A percentile compares a stretch with the other conserved stretches of the same genome.
These are phyloP conservation scores for Cercophora samala DNA, from an alignment of 495 filamentous ascomycete species.

Conservation along the genomic window DNA sequence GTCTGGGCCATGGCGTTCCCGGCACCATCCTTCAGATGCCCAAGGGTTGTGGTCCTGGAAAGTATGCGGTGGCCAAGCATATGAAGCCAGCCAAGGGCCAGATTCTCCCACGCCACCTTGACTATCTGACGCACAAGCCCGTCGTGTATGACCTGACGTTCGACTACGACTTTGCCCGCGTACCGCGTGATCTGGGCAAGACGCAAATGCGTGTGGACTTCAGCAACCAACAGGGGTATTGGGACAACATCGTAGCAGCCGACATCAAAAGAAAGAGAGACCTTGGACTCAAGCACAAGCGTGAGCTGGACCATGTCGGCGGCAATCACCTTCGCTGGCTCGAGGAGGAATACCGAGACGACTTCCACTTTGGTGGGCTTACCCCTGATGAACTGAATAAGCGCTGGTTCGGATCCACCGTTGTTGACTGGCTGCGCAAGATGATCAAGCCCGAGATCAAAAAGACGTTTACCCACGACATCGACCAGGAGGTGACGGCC, in stretches of 20 bases:
- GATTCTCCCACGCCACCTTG: slow-evolving; percentile 8
- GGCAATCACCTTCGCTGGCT: slow-evolving; percentile 35
- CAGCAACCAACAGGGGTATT: slow-evolving; percentile 38
- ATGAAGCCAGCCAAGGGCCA: slow-evolving; percentile 15
- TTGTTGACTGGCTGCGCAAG: slow-evolving; percentile 18
- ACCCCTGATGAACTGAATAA: slow-evolving; percentile 24
- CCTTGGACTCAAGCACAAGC: slow-evolving; percentile 23
- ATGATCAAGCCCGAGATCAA: slow-evolving; percentile 18
- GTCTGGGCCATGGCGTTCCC: slow-evolving; percentile 28
- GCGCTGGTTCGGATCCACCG: slow-evolving; percentile 27
- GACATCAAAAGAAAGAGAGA: slow-evolving; percentile 15
- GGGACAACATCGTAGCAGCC: slow-evolving; percentile 33
- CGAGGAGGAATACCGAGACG: slow-evolving; percentile 39
- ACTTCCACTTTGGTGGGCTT: slow-evolving; percentile 22
- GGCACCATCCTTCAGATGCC: slow-evolving; percentile 41
- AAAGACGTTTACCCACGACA: slow-evolving; percentile 4
- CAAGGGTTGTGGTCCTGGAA: slow-evolving; percentile 33
- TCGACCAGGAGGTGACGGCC: slow-evolving; percentile 13
- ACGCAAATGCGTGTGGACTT: slow-evolving; percentile 38
- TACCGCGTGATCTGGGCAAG: slow-evolving; percentile 33
- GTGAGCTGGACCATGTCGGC: slow-evolving; percentile 33
- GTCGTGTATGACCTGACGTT: slow-evolving; percentile 25
- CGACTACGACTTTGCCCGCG: slow-evolving; percentile 26
- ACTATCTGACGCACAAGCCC: not conserved
- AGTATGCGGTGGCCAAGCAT: slow-evolving; percentile 39